phyloP scores from a whole-genome alignment of 345 rosid species.

The Psidium guajava region DNA sequence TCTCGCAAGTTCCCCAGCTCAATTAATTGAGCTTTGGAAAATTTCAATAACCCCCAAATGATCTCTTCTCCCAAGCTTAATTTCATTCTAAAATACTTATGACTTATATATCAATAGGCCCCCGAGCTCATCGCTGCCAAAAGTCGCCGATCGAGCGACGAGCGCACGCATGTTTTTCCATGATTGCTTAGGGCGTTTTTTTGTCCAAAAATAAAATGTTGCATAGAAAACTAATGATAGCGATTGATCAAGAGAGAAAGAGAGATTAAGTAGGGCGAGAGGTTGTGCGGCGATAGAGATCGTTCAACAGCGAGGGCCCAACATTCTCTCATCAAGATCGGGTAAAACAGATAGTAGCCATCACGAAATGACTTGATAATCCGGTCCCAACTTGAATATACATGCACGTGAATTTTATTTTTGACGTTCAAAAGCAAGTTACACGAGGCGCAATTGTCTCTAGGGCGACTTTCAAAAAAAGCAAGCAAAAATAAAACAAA shows the following conservation, averaged over 20 bases:
- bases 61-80: not conserved
- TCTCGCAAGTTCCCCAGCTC: not conserved
- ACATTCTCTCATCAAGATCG: accelerated
- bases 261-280: not conserved
- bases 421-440: accelerated
- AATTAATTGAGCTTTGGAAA: not conserved
- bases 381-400: not conserved
- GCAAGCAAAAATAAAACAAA: not conserved
- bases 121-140: not conserved
- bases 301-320: not conserved
- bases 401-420: not conserved
- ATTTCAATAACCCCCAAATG: not conserved
- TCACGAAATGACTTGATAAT: not conserved
- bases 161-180: accelerated
- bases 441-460: not conserved
- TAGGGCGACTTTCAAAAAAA: not conserved
- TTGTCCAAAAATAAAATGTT: not conserved
- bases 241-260: not conserved
- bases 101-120: not conserved
- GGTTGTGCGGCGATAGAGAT: not conserved
- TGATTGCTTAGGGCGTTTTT: not conserved
- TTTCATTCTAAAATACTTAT: not conserved
- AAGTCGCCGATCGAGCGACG: accelerated
- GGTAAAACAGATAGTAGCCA: not conserved
- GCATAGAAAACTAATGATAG: not conserved